phyloP scores from a whole-genome alignment of 1,284 basidiomycete species.

The Ustilago cynodontis region DNA sequence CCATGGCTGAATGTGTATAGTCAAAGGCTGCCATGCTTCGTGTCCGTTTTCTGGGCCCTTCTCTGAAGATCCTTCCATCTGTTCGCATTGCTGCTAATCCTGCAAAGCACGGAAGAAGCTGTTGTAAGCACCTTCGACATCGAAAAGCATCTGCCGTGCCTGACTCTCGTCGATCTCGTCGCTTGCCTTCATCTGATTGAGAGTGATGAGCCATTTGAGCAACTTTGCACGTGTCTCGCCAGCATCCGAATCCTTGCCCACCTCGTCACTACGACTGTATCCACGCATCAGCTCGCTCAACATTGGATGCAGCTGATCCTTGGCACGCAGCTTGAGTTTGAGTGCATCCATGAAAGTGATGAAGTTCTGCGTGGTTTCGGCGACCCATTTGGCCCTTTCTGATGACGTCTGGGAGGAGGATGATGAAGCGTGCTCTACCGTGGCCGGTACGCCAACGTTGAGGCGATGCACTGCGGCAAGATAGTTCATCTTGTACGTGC shows the following conservation, averaged over 20 bases:
- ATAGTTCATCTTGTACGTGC: conserved; percentile 92
- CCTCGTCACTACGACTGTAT: conserved; percentile 58
- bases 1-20: neutral
- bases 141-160: conserved; percentile 93
- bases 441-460: conserved; percentile 93
- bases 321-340: conserved; percentile 89
- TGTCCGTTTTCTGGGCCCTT: neutral
- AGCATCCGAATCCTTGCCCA: conserved; percentile 82
- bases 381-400: conserved; percentile 96
- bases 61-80: too few relatives aligned
- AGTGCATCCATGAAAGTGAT: conserved; percentile 99
- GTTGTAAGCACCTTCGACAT: conserved; percentile 95
- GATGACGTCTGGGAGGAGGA: conserved; percentile 73
- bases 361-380: conserved; percentile 93
- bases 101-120: conserved; percentile 89
- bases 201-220: conserved; percentile 93
- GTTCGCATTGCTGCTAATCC: conserved; percentile 17
- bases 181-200: conserved; percentile 96
- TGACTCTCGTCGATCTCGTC: conserved; percentile 97
- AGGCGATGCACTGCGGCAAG: conserved; percentile 91
- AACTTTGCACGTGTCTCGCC: conserved; percentile 95
- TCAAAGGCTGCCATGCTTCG: too few relatives aligned
- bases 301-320: conserved; percentile 95
- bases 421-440: conserved; percentile 84
- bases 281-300: conserved; percentile 92